Base-by-base conservation (phyloP, 2,329 filamentous ascomycete species). In the Hyphodiscus sp. region DNA sequence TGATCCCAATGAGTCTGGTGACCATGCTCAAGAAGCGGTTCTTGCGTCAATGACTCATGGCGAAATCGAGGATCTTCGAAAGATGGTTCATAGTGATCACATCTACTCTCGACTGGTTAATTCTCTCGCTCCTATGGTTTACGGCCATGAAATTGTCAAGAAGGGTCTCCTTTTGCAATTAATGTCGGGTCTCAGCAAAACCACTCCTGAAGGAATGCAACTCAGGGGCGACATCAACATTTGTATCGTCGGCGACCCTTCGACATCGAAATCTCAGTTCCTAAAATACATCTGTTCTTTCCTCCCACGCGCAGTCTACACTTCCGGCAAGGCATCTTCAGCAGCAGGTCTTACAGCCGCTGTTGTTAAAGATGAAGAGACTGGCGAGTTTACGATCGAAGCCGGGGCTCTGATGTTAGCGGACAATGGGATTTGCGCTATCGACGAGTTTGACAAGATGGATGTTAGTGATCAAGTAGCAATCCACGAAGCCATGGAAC, bases 391-490 rank as follows among this genome's bases (percentile, higher is more conserved):
- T 69, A 99, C 94, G 15, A 99, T 99, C 63, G 94, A 99, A 74
- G 94, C 94, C 7, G 94, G 94, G 74, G 94, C 94, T 13, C 82
- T 99, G 54, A 97, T 99, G 94, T 77, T 99, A 57, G 94, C 94
- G 20, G 86, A 97, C 66, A 96, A 96, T 62, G 94, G 94, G 51
- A 95, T 97, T 64, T 99, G 94, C 71, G 91, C 91, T 55, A 99
- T 99, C 68, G 94, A 99, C 68, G 94, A 99, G 69, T 99, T 99
- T 64, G 94, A 99, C 81, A 99, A 99, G 76, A 99, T 99, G 94
- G 94, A 99, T 66, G 88, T 99, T 58, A 84, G 76, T 50, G 94
- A 99, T 69, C 94, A 99, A 74, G 94, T 99, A 52, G 94, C 94
- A 61, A 99, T 99, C 66, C 94, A 99, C 80, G 94, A 99, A 82